Percentiles rank a stretch among this genome's conserved stretches.
These are phyloP conservation scores for Entophlyctis luteolus DNA, from an alignment of 192 early-diverging fungal species.

Conservation along the genomic window DNA sequence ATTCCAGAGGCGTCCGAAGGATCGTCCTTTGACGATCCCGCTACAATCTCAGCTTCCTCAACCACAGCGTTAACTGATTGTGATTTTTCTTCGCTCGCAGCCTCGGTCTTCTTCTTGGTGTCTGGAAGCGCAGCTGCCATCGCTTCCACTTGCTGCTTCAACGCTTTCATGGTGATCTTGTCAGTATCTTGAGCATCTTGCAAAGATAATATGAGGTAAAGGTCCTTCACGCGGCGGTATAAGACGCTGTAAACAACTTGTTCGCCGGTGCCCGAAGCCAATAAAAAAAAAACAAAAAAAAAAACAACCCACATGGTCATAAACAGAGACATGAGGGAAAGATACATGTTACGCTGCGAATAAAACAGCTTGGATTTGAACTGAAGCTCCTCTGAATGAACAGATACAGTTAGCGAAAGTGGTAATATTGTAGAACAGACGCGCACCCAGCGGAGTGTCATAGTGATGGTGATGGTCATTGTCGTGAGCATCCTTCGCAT, in stretches of 20 bases:
- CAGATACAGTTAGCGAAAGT: background rate
- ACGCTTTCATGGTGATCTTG: constrained; percentile 17
- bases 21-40: background rate
- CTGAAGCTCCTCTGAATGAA: constrained; percentile 25
- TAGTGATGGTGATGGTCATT: constrained; percentile 16
- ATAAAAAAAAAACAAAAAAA: background rate
- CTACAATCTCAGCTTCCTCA: constrained; percentile 6
- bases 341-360: constrained; percentile 49
- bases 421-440: background rate
- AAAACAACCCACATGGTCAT: constrained; percentile 41
- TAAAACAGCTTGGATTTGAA: constrained; percentile 42
- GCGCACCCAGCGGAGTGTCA: constrained; percentile 13
- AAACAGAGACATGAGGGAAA: constrained; percentile 46
- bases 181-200: constrained; percentile 14
- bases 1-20: constrained; percentile 8
- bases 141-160: constrained; percentile 22
- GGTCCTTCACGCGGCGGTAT: constrained; percentile 45
- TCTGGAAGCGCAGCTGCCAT: constrained; percentile 18
- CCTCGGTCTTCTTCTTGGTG: constrained; percentile 9
- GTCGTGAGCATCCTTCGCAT: background rate
- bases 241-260: constrained; percentile 22
- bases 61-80: background rate
- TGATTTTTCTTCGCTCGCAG: background rate
- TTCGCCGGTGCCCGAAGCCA: background rate
- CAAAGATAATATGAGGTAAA: constrained; percentile 35